These are phyloP conservation scores for Cyberlindnera bimundalis DNA, from an alignment of 805 yeast genomes.

Conservation along the genomic window DNA sequence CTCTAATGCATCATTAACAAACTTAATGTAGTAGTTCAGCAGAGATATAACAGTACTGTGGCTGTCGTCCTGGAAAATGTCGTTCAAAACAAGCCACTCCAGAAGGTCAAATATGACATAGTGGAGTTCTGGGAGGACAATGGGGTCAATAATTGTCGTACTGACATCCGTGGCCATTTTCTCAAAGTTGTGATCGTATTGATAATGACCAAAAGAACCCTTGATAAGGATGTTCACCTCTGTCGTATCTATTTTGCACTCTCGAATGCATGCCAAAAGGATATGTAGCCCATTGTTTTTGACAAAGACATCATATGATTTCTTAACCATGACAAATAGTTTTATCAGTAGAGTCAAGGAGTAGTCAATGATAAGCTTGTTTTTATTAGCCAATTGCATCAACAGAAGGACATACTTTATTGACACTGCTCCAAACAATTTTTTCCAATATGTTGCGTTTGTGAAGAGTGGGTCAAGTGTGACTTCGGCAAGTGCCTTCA, in stretches of 20 bases:
- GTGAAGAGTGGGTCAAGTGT: conserved; percentile 37
- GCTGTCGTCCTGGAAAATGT: conserved; percentile 35
- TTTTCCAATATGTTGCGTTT: conserved; percentile 41
- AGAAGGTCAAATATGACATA: conserved; percentile 32
- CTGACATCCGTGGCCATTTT: conserved; percentile 13
- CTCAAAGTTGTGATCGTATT: conserved; percentile 23
- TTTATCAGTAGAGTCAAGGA: conserved; percentile 46
- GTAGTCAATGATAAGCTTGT: conserved; percentile 28
- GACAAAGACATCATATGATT: conserved; percentile 46
- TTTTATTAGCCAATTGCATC: conserved; percentile 36
- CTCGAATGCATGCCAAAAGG: conserved; percentile 42
- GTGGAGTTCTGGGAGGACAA: conserved; percentile 44
- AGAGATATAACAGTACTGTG: conserved; percentile 30
- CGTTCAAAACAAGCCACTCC: conserved; percentile 36
- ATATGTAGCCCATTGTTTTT: conserved; percentile 50
- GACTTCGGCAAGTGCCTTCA: conserved; percentile 29
- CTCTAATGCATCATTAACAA: conserved; percentile 27
- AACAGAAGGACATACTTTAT: conserved; percentile 65
- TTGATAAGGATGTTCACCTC: conserved; percentile 37
- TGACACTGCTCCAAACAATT: conserved; percentile 52
- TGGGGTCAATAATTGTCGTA: conserved; percentile 7
- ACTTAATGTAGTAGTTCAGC: conserved; percentile 24
- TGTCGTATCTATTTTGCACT: conserved; percentile 36
- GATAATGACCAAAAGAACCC: conserved; percentile 45
- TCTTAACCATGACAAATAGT: conserved; percentile 45